Evolutionary conservation across 2,329 filamentous ascomycete species (phyloP), one percentile per base, ranked within the genome.

Genomic region (Elsinoe necatrix): DNA sequence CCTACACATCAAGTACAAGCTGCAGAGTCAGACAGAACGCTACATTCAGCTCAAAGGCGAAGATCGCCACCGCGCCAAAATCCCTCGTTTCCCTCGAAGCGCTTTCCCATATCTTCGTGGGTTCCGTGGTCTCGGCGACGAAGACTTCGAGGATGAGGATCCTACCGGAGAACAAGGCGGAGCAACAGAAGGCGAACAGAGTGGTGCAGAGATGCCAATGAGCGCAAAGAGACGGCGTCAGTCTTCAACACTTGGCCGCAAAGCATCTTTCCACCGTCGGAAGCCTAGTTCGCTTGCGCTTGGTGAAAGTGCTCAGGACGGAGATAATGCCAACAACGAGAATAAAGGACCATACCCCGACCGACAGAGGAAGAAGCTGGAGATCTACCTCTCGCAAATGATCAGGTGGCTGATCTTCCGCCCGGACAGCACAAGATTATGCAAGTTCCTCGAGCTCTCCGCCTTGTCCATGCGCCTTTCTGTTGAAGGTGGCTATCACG

Each of bases 371-470:
- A 86, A 84, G 64, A 89, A 88, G 68, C 76, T 98, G 29, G 93
- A 97, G 68, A 83, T 84, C 50, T 98, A 98, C 68, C 75, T 98
- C 18, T 89, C 92, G 61, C 87, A 92, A 65, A 89, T 97, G 84
- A 92, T 97, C 59, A 84, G 89, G 56, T 97, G 92, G 81, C 83
- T 98, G 64, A 97, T 98, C 72, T 98, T 98, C 73, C 83, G 92
- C 45, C 85, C 93, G 5, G 92, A 97, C 71, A 96, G 90, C 72
- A 97, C 96, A 66, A 84, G 93, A 8, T 77, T 98, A 3, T 98
- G 93, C 73, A 93, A 95, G 62, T 98, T 98, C 69, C 76, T 98
- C 1, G 93, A 98, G 69, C 77, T 98, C 7, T 98, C 93, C 18
- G 92, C 95, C 0, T 78, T 98, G 4, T 93, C 93, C 20, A 90